Conservation (phyloP, 2,329 filamentous ascomycete species). For the Thielaviopsis euricoi region DNA sequence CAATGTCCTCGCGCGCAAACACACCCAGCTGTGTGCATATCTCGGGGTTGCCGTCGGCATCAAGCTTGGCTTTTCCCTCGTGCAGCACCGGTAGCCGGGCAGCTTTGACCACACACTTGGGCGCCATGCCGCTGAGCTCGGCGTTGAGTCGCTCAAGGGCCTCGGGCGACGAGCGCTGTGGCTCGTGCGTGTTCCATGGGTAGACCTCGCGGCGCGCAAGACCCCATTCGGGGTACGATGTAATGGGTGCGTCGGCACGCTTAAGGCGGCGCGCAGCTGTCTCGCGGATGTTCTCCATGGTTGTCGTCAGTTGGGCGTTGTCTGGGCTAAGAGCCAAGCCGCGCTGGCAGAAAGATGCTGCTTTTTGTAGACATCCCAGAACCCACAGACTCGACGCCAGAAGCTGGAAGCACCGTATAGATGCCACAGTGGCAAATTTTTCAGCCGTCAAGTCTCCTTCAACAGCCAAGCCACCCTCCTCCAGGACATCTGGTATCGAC, state of each 20-base stretch:
- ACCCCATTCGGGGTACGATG: constrained; percentile 50
- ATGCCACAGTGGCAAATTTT: constrained; percentile 29
- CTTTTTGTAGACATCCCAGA: constrained; percentile 52
- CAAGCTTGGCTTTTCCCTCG: constrained; percentile 32
- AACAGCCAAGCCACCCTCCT: constrained; percentile 25
- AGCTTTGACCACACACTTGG: constrained; percentile 65
- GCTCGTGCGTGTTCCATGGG: constrained; percentile 50
- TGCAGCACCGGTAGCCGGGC: constrained; percentile 60
- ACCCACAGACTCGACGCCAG: constrained; percentile 42
- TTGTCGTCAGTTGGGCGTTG: constrained; percentile 38
- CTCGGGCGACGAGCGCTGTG: constrained; percentile 53
- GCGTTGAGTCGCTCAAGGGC: constrained; percentile 57
- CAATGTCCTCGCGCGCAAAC: constrained; percentile 71
- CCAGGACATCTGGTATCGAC: constrained; percentile 28
- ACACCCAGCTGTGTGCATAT: constrained; percentile 70
- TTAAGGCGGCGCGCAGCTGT: constrained; percentile 34
- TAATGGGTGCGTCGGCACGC: constrained; percentile 28
- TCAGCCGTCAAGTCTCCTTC: constrained; percentile 13
- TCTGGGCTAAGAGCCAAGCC: constrained; percentile 38
- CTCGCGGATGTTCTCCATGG: constrained; percentile 35
- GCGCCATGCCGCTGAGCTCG: constrained; percentile 50
- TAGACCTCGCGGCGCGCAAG: constrained; percentile 55
- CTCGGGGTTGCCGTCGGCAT: constrained; percentile 29
- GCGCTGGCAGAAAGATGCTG: constrained; percentile 46
- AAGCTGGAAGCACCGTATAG: constrained; percentile 39